Evolutionary conservation across 768 basidiomycete genomes (phyloP), one percentile per base, ranked within the genome.

Genomic region (Sarcomyxa edulis): DNA sequence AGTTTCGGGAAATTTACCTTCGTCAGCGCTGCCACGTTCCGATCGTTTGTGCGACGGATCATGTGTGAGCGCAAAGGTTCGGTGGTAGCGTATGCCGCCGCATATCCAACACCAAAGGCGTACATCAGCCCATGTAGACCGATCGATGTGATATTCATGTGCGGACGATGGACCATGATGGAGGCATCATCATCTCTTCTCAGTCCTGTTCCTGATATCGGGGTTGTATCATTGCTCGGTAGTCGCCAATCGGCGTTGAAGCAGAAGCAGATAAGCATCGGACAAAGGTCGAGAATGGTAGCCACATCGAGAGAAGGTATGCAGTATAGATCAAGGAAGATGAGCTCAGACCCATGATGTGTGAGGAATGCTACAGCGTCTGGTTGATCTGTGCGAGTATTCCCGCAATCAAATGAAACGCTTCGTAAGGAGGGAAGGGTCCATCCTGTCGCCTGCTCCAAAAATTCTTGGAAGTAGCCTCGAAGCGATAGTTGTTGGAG

Each of bases 211-310:
- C 39, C 48, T n/a, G n/a, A n/a, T 30, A 34, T 26, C 12, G 42
- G 29, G 8, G 37, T 46, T 9, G 44, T 45, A 28, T 45, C 45
- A 15, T 44, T 41, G 3, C 37, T 28, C 21, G 19, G 52, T 43
- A 15, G 50, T 9, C 72, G 71, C 84, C 86, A 87, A 53, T 89
- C 86, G 19, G 70, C 76, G 52, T 86, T 88, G 63, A 89, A 87
- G 16, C 72, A 68, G 53, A 89, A 77, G 0, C 77, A 72, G 14
- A 56, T 61, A 21, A 89, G 71, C 33, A 64, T 53, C 0, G 82
- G 84, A 47, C 84, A 87, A 6, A 75, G 55, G 9, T 78, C 78
- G 18, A 87, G 71, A 43, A 83, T 71, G 16, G 61, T 61, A 4
- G 76, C 60, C 10, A 86, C 62, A 43, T 84, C 75, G 19, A 84